Evolutionary conservation across 805 yeast species (phyloP).

Genomic region (Ogataea trehalophila): DNA sequence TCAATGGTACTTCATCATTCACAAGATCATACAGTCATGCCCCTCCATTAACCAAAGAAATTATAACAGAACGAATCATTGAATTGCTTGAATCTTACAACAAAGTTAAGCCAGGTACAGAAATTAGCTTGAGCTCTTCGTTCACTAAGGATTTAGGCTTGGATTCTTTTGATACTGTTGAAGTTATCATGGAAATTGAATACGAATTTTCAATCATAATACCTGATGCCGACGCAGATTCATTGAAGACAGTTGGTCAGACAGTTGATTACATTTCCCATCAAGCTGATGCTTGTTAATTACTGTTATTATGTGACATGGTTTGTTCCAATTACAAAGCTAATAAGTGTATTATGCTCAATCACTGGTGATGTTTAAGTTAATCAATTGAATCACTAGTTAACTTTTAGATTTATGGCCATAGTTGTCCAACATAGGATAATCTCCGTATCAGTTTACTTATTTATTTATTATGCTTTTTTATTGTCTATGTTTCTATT

Average conservation of each 20-base stretch:
- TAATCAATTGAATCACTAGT: too few species aligned
- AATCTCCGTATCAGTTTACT: not conserved
- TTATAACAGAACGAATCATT: slow-evolving; percentile 54
- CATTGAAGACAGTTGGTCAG: slow-evolving; percentile 88
- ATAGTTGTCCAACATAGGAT: too few species aligned
- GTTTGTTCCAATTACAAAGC: not conserved
- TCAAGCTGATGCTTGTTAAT: slow-evolving; percentile 44
- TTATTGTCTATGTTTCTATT: not conserved
- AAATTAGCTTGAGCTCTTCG: slow-evolving; percentile 39
- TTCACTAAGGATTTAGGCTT: slow-evolving; percentile 63
- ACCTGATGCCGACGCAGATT: slow-evolving; percentile 90
- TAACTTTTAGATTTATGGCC: too few species aligned
- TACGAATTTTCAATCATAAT: slow-evolving; percentile 74
- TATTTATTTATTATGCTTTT: not conserved
- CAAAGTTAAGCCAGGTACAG: slow-evolving; percentile 39
- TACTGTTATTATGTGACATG: not conserved
- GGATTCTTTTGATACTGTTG: slow-evolving; percentile 69
- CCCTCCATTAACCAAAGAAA: slow-evolving; percentile 58
- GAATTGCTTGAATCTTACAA: slow-evolving; percentile 64
- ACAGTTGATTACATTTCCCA: slow-evolving; percentile 82
- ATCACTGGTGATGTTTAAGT: not conserved
- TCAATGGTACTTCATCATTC: not conserved
- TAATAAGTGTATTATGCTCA: not conserved
- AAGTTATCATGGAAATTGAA: slow-evolving; percentile 69
- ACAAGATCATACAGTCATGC: slow-evolving; percentile 47